phyloP scores from a whole-genome alignment of 2,329 filamentous ascomycete genomes.

The Geosmithia flava region DNA sequence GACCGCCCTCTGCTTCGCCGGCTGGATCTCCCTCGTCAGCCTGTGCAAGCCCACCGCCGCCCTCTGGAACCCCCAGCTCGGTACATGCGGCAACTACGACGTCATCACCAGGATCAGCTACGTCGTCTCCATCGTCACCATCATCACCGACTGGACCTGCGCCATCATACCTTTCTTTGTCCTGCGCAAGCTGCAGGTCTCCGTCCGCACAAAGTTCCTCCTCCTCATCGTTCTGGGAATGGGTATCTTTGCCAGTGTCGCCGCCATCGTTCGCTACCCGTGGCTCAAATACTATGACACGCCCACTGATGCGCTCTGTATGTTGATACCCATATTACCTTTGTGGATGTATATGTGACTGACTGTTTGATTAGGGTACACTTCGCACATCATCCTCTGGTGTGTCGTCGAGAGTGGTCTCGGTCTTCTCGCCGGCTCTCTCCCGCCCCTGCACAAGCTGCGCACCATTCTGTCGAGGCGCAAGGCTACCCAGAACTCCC shows the following conservation, averaged over 20 bases:
- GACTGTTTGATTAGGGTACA: not conserved
- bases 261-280: not conserved
- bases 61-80: slow-evolving; percentile 4
- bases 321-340: not conserved
- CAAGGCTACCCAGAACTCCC: not conserved
- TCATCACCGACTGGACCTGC: slow-evolving; percentile 13
- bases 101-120: slow-evolving; percentile 13
- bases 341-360: not conserved
- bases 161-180: slow-evolving; percentile 7
- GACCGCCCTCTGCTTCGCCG: slow-evolving; percentile 1
- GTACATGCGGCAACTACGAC: slow-evolving; percentile 9
- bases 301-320: not conserved
- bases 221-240: not conserved
- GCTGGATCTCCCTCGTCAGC: slow-evolving; percentile 2
- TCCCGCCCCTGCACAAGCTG: not conserved
- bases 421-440: not conserved
- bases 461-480: not conserved
- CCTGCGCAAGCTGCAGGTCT: not conserved
- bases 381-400: not conserved
- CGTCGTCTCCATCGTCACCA: slow-evolving; percentile 13
- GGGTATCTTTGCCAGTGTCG: not conserved
- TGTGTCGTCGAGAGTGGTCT: not conserved
- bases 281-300: not conserved
- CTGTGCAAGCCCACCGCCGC: slow-evolving; percentile 6
- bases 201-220: not conserved